Evolutionary conservation across 2,329 filamentous ascomycete species (phyloP).

Genomic region (Amesomyces nigricolor): DNA sequence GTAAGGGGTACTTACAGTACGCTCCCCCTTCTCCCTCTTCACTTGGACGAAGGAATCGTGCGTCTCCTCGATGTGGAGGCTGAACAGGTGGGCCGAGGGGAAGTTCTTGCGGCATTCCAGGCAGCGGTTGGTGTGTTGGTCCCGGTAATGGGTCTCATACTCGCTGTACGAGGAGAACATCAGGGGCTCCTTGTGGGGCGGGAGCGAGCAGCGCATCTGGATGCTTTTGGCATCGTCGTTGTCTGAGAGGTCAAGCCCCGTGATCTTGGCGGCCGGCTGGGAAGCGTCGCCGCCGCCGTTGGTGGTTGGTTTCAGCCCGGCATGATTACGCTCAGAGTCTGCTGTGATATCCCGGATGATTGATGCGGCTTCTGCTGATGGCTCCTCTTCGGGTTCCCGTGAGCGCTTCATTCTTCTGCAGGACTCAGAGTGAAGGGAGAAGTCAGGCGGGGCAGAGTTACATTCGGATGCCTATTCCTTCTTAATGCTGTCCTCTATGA

Average conservation of each 20-base stretch:
- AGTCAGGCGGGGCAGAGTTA: constrained; percentile 7
- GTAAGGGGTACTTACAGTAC: constrained; percentile 57
- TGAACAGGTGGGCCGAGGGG: constrained; percentile 73
- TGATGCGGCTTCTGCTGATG: constrained; percentile 12
- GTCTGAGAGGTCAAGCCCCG: constrained; percentile 50
- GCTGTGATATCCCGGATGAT: neutral
- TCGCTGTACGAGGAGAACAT: constrained; percentile 70
- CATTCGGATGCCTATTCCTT: constrained; percentile 3
- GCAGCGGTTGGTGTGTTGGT: constrained; percentile 78
- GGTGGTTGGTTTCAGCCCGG: neutral
- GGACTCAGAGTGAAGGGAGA: neutral
- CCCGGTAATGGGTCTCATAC: constrained; percentile 81
- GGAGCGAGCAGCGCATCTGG: constrained; percentile 72
- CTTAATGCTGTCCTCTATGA: too few relatives aligned
- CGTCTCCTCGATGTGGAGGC: constrained; percentile 82
- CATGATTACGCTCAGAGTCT: neutral
- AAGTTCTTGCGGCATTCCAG: constrained; percentile 81
- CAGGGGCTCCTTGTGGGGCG: constrained; percentile 67
- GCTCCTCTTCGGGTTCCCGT: constrained; percentile 51
- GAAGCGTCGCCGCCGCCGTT: constrained; percentile 15
- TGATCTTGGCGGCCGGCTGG: constrained; percentile 45
- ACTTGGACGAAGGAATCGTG: constrained; percentile 77
- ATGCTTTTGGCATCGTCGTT: constrained; percentile 31
- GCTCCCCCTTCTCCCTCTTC: constrained; percentile 72
- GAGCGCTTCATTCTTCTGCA: constrained; percentile 52